Base-by-base conservation (phyloP, 2,329 filamentous ascomycete species). In the Didymella lethalis region DNA sequence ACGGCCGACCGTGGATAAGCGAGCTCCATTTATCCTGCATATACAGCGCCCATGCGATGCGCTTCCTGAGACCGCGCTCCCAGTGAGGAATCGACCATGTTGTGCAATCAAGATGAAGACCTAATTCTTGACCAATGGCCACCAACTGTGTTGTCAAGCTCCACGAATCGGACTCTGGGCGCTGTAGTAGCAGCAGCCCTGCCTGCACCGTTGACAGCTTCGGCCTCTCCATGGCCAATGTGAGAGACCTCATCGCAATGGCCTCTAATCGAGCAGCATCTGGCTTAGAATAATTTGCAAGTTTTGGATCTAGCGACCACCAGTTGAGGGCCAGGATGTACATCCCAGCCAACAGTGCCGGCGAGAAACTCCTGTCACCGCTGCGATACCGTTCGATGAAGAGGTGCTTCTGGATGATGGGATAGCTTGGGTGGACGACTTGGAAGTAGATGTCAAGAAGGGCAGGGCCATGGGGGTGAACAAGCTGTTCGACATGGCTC, bases 21-120 rank as follows among this genome's bases (percentile, higher is more conserved):
- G 92, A 89, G 16, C 90, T 91, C 93, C 93, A 96, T 76, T 91
- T 96, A 77, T 97, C 93, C 78, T 97, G 92, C 89, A 96, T 94
- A 75, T 95, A 96, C 49, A 96, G 78, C 2, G 91, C 93, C 93
- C 93, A 97, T 0, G 92, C 92, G 41, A 97, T 85, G 48, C 93
- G 86, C 75, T 94, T 95, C 61, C 93, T 85, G 58, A 97, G 77
- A 0, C 92, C 90, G 67, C 90, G 90, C 76, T 97, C 93, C 92
- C 93, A 97, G 0, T 84, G 84, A 28, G 93, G 91, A 53, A 97
- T 94, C 62, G 91, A 91, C 93, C 93, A 97, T 51, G 83, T 83
- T 5, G 89, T 87, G 79, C 92, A 96, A 77, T 97, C 92, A 40
- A 96, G 86, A 75, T 97, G 93, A 38, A 97, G 81, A 46, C 93